Conservation (phyloP, 1,284 basidiomycete species). For the Trichosporon faecale region DNA sequence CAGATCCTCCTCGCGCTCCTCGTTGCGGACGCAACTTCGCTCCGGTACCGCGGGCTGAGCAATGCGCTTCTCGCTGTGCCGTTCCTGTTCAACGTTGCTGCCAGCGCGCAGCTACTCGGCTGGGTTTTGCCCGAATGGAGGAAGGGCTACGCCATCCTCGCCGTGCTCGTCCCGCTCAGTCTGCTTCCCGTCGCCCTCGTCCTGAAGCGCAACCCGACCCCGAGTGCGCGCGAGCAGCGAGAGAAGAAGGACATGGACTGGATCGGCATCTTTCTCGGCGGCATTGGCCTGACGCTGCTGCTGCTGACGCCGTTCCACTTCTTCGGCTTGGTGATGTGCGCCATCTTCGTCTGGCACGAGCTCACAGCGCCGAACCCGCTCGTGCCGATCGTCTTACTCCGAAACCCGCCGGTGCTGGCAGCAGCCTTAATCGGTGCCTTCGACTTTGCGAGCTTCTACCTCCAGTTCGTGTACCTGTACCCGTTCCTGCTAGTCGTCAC, state of each 20-base stretch:
- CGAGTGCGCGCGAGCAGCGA: background rate
- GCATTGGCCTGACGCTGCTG: background rate
- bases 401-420: slow-evolving; percentile 61
- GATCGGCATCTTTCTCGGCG: slow-evolving; percentile 4
- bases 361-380: slow-evolving; percentile 53
- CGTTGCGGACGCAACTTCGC: slow-evolving; percentile 74
- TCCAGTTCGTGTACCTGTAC: slow-evolving; percentile 46
- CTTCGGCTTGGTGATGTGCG: slow-evolving; percentile 51
- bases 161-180: slow-evolving; percentile 48
- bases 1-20: slow-evolving; percentile 72
- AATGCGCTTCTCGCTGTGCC: slow-evolving; percentile 64
- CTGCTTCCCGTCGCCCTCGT: slow-evolving; percentile 40
- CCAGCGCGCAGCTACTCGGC: slow-evolving; percentile 64
- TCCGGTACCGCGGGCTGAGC: slow-evolving; percentile 71
- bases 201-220: background rate
- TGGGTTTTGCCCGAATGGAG: slow-evolving; percentile 59
- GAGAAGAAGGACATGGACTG: background rate
- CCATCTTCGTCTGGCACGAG: slow-evolving; percentile 53
- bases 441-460: slow-evolving; percentile 64
- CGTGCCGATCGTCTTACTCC: slow-evolving; percentile 59
- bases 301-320: slow-evolving; percentile 21
- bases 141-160: slow-evolving; percentile 67
- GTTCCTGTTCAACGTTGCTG: slow-evolving; percentile 61
- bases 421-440: slow-evolving; percentile 66
- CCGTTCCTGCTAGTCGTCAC: slow-evolving; percentile 47